Conservation (phyloP, 306 rosid genomes). For the Prinsepia uniflora region DNA sequence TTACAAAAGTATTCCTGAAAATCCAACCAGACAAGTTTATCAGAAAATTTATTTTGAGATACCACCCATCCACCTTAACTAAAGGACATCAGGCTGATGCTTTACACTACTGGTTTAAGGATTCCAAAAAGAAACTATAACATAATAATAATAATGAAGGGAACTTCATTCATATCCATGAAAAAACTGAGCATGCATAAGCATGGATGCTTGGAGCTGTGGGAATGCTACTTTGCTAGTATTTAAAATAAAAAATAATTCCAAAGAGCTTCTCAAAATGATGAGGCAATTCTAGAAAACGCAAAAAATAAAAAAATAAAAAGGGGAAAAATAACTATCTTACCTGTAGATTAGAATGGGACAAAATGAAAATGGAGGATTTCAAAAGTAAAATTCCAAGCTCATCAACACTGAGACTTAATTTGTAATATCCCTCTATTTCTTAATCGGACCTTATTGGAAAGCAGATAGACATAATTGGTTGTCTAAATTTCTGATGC, state of each 20-base stretch:
- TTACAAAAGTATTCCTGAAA: conserved; percentile 84
- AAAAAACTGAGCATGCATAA: no score
- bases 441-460: not conserved
- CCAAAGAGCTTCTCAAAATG: no score
- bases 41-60: conserved; percentile 6
- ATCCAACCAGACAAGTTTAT: conserved; percentile 22
- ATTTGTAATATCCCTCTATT: not conserved
- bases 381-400: not conserved
- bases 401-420: not conserved
- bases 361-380: no score
- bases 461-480: not conserved
- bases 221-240: no score
- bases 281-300: not conserved
- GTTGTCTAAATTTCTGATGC: not conserved
- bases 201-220: no score
- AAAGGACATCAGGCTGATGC: not conserved
- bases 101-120: not conserved
- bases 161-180: no score
- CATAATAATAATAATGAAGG: not conserved
- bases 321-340: no score
- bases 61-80: not conserved
- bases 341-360: not conserved
- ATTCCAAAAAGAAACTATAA: not conserved
- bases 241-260: no score
- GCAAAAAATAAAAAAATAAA: not conserved